Base-by-base conservation (phyloP, 257 asterid species). In the Ilex aquifolium region DNA sequence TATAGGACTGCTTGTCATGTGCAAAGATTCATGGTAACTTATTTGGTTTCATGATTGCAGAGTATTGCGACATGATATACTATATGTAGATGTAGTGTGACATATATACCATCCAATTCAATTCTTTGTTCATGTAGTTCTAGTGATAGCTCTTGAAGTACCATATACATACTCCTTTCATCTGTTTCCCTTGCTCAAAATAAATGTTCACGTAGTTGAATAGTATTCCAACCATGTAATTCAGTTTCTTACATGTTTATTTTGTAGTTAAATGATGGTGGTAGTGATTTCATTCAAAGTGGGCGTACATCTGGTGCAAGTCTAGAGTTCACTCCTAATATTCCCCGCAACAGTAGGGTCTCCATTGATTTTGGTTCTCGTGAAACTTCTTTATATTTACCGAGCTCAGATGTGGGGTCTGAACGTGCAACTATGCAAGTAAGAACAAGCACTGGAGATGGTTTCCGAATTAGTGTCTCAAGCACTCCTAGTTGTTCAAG, bases 401-500 rank as follows among this genome's bases (percentile, higher is more conserved):
- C 77, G 62, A 60, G 78, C 88, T 85, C 95, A 86, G 88, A 92
- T 89, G 97, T 77, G 66, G 93, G 83, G 74, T 75, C 70, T 64
- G 97, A 85, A 67, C 65, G 77, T 82, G 67, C 86, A 82, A 87
- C 65, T 68, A 92, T 89, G 99, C 97, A 87, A 78, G 75, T 76
- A 68, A 79, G 97, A 80, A 77, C 95, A 67, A 84, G 97, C 46
- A 74, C 79, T 77, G 86, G 82, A 69, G 99, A 92, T 82, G 97
- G 99, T 82, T 85, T 87, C 63, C 89, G 96, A 64, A 73, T 89
- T 63, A 92, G 99, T 59, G 95, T 92, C 67, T 92, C 99, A 3
- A 89, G 97, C 76, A 87, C 87, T 64, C 95, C 96, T 51, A 91
- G 97, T 74, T 85, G 96, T 66, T 89, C 97, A 15, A 89, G 97